Evolutionary conservation across 495 filamentous ascomycete genomes (phyloP).

Genomic region (Xylaria palmicola): DNA sequence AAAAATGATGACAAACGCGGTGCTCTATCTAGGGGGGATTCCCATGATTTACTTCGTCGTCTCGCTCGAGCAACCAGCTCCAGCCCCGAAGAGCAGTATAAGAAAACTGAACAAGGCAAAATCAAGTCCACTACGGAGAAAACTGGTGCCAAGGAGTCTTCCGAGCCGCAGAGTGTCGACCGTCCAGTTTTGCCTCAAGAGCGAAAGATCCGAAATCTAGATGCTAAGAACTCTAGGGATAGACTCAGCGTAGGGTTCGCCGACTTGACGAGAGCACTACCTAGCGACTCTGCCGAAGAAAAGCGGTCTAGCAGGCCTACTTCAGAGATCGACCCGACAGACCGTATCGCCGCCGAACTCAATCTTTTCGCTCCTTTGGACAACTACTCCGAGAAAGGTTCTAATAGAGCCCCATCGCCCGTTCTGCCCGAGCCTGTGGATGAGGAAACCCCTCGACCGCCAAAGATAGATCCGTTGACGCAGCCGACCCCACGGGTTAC

Average conservation of each 20-base stretch:
- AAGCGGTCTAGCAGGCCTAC: constrained; percentile 41
- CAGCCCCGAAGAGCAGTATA: constrained; percentile 37
- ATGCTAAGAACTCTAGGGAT: constrained; percentile 27
- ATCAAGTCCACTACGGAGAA: not conserved
- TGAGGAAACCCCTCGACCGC: constrained; percentile 48
- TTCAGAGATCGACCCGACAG: constrained; percentile 55
- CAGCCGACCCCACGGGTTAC: constrained; percentile 51
- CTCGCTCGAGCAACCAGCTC: constrained; percentile 62
- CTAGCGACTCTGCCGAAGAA: constrained; percentile 38
- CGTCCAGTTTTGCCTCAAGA: constrained; percentile 18
- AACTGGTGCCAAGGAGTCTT: constrained; percentile 9
- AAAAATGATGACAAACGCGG: constrained; percentile 3
- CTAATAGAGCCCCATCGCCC: constrained; percentile 49
- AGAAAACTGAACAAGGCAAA: constrained; percentile 4
- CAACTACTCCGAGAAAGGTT: constrained; percentile 53
- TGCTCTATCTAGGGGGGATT: constrained; percentile 49
- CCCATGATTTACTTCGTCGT: constrained; percentile 62
- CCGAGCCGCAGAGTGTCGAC: constrained; percentile 13
- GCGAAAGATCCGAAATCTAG: constrained; percentile 21
- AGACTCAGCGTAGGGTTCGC: constrained; percentile 43
- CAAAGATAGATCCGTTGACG: constrained; percentile 42
- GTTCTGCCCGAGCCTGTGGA: constrained; percentile 29
- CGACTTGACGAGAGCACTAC: constrained; percentile 31
- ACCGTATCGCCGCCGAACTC: constrained; percentile 55
- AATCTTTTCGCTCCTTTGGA: constrained; percentile 54